These are phyloP conservation scores for Pichia deserticola DNA, from an alignment of 805 yeast species.

Conservation along the genomic window DNA sequence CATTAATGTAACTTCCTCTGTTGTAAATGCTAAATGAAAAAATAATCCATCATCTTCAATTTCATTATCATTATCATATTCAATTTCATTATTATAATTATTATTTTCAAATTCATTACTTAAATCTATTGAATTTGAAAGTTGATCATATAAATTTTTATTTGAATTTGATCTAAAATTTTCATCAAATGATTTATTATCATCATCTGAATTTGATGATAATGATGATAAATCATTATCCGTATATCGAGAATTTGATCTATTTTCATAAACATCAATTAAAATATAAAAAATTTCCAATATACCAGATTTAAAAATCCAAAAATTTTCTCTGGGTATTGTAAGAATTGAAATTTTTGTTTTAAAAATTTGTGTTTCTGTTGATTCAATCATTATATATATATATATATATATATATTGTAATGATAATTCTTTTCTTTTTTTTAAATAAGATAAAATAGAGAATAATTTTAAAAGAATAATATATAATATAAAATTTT, in stretches of 20 bases:
- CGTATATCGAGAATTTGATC: conserved; percentile 6
- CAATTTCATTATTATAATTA: not conserved
- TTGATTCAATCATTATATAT: conserved; percentile 1
- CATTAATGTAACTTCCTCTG: conserved; percentile 55
- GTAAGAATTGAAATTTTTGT: conserved; percentile 40
- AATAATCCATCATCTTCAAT: conserved; percentile 37
- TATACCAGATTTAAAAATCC: conserved; percentile 49
- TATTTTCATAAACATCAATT: conserved; percentile 22
- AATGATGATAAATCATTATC: conserved; percentile 12
- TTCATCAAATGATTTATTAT: conserved; percentile 5
- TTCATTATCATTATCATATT: conserved; percentile 2
- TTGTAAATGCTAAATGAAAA: conserved; percentile 56
- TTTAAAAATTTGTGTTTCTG: conserved; percentile 7
- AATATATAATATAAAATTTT: too few species aligned
- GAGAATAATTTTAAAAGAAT: too few species aligned
- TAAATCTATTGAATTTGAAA: conserved; percentile 6
- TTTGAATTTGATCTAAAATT: not conserved
- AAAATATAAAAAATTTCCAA: conserved; percentile 37
- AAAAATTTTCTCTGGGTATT: conserved; percentile 43
- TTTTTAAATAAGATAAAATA: too few species aligned
- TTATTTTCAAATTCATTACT: conserved; percentile 1
- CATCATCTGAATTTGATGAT: conserved; percentile 11
- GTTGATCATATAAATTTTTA: not conserved
- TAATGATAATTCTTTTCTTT: not conserved
- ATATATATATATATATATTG: too few species aligned